A percentile compares a stretch with the other conserved stretches of the same genome.
Evolutionary conservation across 129 eudicot species (phyloP).

Genomic region (Silybum marianum): DNA sequence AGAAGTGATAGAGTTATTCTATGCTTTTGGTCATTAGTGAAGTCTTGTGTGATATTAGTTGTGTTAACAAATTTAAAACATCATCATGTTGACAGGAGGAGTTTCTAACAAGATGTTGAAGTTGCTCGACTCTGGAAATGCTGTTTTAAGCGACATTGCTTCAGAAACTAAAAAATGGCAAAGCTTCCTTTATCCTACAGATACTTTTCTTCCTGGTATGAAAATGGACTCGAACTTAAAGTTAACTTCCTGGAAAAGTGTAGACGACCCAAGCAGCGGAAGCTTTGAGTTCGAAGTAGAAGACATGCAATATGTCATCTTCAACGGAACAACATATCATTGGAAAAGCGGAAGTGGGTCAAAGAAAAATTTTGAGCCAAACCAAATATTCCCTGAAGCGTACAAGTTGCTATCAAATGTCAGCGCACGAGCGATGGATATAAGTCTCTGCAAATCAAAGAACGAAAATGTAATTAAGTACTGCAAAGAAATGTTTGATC

Average conservation of each 20-base stretch:
- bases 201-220: conserved; percentile 65
- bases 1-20: no score
- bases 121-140: conserved; percentile 50
- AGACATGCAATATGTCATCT: background rate
- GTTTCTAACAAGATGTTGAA: conserved; percentile 24
- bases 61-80: background rate
- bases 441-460: no score
- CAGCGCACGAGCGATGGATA: no score
- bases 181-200: conserved; percentile 46
- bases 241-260: conserved; percentile 55
- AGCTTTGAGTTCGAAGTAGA: conserved; percentile 31
- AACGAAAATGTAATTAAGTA: no score
- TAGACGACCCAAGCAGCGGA: conserved; percentile 51
- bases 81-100: background rate
- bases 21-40: background rate
- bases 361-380: background rate
- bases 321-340: background rate
- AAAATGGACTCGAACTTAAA: conserved; percentile 28
- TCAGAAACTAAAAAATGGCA: conserved; percentile 41
- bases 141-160: conserved; percentile 28
- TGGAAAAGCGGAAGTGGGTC: conserved; percentile 26
- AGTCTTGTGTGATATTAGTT: background rate
- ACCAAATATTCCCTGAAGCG: background rate
- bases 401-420: no score
- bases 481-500: no score